Evolutionary conservation across 306 rosid genomes (phyloP).

Genomic region (Prunus davidiana): DNA sequence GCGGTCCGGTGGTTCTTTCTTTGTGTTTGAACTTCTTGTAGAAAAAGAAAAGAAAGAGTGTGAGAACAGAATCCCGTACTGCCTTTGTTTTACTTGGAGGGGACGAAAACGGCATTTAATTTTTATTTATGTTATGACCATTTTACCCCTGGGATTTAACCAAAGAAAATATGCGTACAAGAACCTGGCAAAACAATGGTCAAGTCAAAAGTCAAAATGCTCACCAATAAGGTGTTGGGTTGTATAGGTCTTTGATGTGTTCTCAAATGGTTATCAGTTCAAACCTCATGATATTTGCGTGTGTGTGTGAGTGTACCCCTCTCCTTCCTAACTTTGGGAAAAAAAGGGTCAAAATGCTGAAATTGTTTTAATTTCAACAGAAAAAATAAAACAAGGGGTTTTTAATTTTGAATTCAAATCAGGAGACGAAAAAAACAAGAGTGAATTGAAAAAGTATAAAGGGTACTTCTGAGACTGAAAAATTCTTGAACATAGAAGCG

Average conservation of each 20-base stretch:
- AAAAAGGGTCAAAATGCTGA: too few relatives aligned
- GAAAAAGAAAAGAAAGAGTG: not conserved
- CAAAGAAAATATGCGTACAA: not conserved
- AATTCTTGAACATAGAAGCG: too few relatives aligned
- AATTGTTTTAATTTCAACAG: too few relatives aligned
- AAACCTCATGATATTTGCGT: accelerated
- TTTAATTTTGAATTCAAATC: too few relatives aligned
- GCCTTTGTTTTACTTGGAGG: not conserved
- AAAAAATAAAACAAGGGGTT: too few relatives aligned
- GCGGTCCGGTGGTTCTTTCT: not conserved
- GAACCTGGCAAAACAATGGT: not conserved
- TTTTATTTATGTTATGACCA: not conserved
- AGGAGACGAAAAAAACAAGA: too few relatives aligned
- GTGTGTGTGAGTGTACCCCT: too few relatives aligned
- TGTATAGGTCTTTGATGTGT: too few relatives aligned
- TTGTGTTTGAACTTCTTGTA: not conserved
- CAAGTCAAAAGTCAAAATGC: not conserved
- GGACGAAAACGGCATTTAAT: not conserved
- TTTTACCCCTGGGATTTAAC: not conserved
- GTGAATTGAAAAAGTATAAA: not conserved
- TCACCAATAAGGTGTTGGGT: not conserved
- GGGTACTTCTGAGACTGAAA: too few relatives aligned
- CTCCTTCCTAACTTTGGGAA: accelerated
- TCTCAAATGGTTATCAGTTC: too few relatives aligned
- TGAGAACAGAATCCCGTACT: not conserved